Conservation (phyloP, 192 early-diverging fungal species). For the Dissophora ornata region DNA sequence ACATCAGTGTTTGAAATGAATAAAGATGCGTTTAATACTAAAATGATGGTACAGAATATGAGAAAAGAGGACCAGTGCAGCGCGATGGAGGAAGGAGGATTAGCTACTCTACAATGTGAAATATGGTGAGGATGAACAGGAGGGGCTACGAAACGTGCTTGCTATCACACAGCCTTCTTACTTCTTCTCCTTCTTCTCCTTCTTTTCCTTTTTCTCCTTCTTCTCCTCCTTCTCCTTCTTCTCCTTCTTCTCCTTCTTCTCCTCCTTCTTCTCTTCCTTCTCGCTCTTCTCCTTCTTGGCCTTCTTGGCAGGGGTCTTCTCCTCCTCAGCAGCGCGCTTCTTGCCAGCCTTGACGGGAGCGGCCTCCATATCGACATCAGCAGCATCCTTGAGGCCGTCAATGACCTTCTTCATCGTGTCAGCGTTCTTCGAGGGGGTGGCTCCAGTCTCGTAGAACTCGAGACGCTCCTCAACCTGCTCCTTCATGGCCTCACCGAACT, state of each 20-base stretch:
- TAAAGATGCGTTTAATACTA: too few species aligned
- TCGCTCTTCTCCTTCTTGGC: conserved; percentile 69
- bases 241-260: conserved; percentile 65
- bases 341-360: conserved; percentile 54
- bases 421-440: conserved; percentile 88
- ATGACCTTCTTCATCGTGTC: conserved; percentile 93
- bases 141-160: conserved; percentile 12
- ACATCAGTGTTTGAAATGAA: too few species aligned
- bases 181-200: conserved; percentile 33
- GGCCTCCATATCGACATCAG: conserved; percentile 60
- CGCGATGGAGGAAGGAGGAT: too few species aligned
- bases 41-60: too few species aligned
- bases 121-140: too few species aligned
- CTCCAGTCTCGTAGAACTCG: conserved; percentile 92
- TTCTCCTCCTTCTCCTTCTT: conserved; percentile 70
- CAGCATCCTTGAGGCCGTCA: conserved; percentile 73
- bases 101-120: background rate
- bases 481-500: conserved; percentile 93
- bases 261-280: conserved; percentile 68
- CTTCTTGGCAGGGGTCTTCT: conserved; percentile 59
- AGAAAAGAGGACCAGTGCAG: too few species aligned
- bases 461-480: conserved; percentile 97
- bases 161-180: background rate
- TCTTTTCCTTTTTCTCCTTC: conserved; percentile 50
- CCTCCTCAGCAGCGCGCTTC: conserved; percentile 67